Evolutionary conservation across 805 yeast species (phyloP), one percentile per base, ranked within the genome.

Genomic region (Kazachstania africana): DNA sequence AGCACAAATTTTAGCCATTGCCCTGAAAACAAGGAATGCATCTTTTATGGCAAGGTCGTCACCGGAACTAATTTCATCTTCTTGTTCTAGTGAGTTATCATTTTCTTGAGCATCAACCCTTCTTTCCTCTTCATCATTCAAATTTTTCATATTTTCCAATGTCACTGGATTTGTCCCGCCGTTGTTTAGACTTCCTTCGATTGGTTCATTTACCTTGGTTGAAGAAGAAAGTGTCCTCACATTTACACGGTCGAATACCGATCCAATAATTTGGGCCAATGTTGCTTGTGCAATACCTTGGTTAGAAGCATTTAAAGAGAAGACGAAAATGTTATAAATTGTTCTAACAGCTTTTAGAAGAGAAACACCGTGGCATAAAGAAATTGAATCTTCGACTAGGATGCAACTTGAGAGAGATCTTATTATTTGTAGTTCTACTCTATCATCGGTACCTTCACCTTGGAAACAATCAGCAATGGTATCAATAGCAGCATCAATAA

Each of bases 221-320:
- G 5, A 17, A 18, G 32, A 27, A 19, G 21, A 16, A 17, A 17
- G n/a, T 29, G 36, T 38, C 20, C 47, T 44, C 15, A 60, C 42
- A 22, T 60, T 50, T 27, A 50, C 55, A 39, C 91, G 72, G 39
- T 81, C 94, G 59, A 84, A 91, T 8, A 87, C 78, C 6, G 82
- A 75, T 34, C 76, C 75, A 15, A 91, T 83, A 47, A 88, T 79
- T 59, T 91, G 99, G 3, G 93, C 82, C 42, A 91, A 65, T 6
- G 91, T 79, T 1, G 95, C 97, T 61, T 93, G 97, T 0, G 98
- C 97, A 37, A 87, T 76, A 1, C 85, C 81, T 58, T 91, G 98
- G 50, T 85, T 88, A 16, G 80, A 64, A 3, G 88, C 74, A 13
- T 79, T 75, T 37, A 80, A 64, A 0, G 96, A 84, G 34, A 83